Evolutionary conservation across 1,284 basidiomycete genomes (phyloP).

Genomic region (Kwoniella shivajii): DNA sequence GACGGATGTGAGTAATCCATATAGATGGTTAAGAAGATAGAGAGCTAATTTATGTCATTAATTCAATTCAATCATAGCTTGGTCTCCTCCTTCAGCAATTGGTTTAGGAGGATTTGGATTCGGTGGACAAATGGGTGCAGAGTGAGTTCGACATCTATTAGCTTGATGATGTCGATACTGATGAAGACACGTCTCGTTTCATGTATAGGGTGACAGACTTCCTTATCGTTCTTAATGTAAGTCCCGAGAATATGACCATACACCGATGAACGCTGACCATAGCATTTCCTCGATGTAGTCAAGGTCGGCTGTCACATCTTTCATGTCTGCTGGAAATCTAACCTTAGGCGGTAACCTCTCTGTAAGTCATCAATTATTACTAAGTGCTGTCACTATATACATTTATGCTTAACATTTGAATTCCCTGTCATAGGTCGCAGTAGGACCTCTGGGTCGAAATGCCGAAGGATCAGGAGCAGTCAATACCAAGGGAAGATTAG

Average conservation of each 20-base stretch:
- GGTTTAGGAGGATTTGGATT: conserved; percentile 92
- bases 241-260: too few species aligned
- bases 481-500: conserved; percentile 82
- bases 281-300: conserved; percentile 43
- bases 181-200: conserved; percentile 57
- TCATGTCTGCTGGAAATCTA: conserved; percentile 92
- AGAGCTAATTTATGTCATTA: neutral
- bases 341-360: conserved; percentile 93
- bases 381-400: neutral
- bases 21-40: neutral
- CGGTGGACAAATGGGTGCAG: conserved; percentile 67
- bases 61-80: conserved; percentile 63
- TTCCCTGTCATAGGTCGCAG: conserved; percentile 72
- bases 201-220: conserved; percentile 78
- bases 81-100: conserved; percentile 93
- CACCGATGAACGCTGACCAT: neutral
- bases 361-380: conserved; percentile 26
- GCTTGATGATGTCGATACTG: neutral
- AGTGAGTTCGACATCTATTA: conserved; percentile 43
- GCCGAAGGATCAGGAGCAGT: conserved; percentile 88
- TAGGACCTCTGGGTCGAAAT: conserved; percentile 91
- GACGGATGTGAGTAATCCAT: conserved; percentile 75
- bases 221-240: conserved; percentile 82
- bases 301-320: conserved; percentile 66
- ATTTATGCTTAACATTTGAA: neutral